A percentile compares a stretch with the other conserved stretches of the same genome.
Conservation (phyloP, 2,329 filamentous ascomycete genomes). For the Amauroascus niger region DNA sequence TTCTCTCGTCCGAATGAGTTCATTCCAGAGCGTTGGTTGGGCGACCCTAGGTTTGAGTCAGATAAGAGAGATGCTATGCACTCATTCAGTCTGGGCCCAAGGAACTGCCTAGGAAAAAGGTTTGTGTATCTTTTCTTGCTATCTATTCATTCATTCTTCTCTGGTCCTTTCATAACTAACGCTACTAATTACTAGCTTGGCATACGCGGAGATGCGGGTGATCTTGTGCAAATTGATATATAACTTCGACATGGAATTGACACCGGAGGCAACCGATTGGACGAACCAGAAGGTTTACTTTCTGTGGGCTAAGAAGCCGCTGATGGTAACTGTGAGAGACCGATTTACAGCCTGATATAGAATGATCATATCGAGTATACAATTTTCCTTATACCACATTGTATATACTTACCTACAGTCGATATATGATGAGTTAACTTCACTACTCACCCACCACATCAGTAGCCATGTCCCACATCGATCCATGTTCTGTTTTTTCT, state of each 20-base stretch:
- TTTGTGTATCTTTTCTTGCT: not conserved
- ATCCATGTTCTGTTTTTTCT: too few species aligned
- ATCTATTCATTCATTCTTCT: not conserved
- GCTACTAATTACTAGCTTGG: slow-evolving; percentile 5
- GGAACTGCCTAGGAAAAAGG: slow-evolving; percentile 18
- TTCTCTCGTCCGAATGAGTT: slow-evolving; percentile 19
- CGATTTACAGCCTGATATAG: not conserved
- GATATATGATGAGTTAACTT: too few species aligned
- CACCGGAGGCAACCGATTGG: slow-evolving; percentile 13
- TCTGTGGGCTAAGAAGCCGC: not conserved
- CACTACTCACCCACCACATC: too few species aligned
- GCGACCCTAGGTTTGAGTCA: slow-evolving; percentile 2
- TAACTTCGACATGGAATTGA: slow-evolving; percentile 21
- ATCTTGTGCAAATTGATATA: slow-evolving; percentile 19
- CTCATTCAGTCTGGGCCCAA: slow-evolving; percentile 17
- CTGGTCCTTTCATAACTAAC: not conserved
- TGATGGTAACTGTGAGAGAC: not conserved
- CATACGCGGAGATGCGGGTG: slow-evolving; percentile 20
- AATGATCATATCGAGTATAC: too few species aligned
- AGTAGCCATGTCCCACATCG: too few species aligned
- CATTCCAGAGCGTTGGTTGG: slow-evolving; percentile 20
- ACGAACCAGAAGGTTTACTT: not conserved
- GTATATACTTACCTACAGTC: too few species aligned
- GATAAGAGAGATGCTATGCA: slow-evolving; percentile 17
- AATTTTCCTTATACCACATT: too few species aligned